phyloP scores from a whole-genome alignment of 352 stramenopile species.

The Nothophytophthora sp. region DNA sequence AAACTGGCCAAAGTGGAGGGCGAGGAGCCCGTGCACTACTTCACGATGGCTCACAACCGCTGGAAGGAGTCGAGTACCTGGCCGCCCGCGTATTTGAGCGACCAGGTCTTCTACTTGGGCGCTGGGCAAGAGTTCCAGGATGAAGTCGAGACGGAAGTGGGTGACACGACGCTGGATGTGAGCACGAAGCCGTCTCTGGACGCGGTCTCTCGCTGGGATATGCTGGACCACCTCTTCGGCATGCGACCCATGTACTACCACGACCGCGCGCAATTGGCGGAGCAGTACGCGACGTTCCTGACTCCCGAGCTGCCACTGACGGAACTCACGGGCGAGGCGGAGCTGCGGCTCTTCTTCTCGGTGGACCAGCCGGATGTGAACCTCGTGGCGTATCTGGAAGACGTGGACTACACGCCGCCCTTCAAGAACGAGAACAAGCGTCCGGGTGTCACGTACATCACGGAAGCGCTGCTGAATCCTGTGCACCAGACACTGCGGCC shows the following conservation, averaged over 20 bases:
- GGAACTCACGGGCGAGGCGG: constrained; percentile 74
- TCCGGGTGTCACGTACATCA: constrained; percentile 79
- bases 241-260: constrained; percentile 79
- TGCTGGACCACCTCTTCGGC: constrained; percentile 73
- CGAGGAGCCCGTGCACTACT: constrained; percentile 83
- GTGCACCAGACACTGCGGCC: constrained; percentile 63
- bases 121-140: constrained; percentile 48
- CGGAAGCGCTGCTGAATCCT: constrained; percentile 71
- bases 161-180: constrained; percentile 39
- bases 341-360: constrained; percentile 82
- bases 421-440: constrained; percentile 86
- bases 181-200: constrained; percentile 45
- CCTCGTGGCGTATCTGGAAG: constrained; percentile 76
- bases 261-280: constrained; percentile 54
- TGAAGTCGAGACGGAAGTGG: constrained; percentile 36
- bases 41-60: constrained; percentile 70
- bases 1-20: constrained; percentile 56
- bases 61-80: constrained; percentile 70
- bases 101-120: constrained; percentile 57
- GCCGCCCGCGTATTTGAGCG: constrained; percentile 60
- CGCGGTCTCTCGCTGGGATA: constrained; percentile 69
- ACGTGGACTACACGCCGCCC: constrained; percentile 67
- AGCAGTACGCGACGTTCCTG: constrained; percentile 63
- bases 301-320: constrained; percentile 53
- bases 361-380: constrained; percentile 65